Conservation (phyloP, 2,329 filamentous ascomycete species). For the Ploettnerulaceae sp. region DNA sequence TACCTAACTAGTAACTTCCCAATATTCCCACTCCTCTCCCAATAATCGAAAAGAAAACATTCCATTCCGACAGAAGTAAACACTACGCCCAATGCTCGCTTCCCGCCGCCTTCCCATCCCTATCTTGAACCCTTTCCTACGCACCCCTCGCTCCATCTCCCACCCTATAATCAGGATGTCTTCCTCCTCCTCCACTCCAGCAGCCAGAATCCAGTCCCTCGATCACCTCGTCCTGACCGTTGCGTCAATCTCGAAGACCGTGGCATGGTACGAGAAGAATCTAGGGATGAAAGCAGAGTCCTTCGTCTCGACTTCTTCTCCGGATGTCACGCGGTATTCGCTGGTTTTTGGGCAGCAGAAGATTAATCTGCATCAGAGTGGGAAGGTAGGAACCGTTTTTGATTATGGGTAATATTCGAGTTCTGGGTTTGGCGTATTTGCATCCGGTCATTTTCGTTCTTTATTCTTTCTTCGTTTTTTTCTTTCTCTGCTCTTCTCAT, state of each 20-base stretch:
- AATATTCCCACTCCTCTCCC: no score
- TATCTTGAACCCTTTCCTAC: no score
- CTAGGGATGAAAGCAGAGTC: conserved; percentile 53
- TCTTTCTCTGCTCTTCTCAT: background rate
- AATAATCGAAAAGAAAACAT: no score
- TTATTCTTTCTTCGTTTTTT: background rate
- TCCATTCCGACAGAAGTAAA: no score
- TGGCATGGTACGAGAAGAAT: conserved; percentile 49
- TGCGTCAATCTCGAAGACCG: conserved; percentile 43
- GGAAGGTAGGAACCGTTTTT: conserved; percentile 33
- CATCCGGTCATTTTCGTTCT: background rate
- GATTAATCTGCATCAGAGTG: conserved; percentile 55
- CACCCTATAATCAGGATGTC: conserved; percentile 6
- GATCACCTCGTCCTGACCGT: conserved; percentile 60
- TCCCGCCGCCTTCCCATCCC: no score
- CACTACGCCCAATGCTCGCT: no score
- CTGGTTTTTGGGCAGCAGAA: conserved; percentile 55
- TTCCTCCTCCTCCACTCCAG: conserved; percentile 11
- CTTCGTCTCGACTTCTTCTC: conserved; percentile 42
- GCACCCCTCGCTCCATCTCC: no score
- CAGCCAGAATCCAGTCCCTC: conserved; percentile 33
- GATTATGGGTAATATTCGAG: no score
- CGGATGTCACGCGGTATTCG: conserved; percentile 42
- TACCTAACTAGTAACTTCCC: no score
- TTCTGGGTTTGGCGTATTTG: background rate